Conservation (phyloP, 2,329 filamentous ascomycete species). For the Ophiostoma montium region DNA sequence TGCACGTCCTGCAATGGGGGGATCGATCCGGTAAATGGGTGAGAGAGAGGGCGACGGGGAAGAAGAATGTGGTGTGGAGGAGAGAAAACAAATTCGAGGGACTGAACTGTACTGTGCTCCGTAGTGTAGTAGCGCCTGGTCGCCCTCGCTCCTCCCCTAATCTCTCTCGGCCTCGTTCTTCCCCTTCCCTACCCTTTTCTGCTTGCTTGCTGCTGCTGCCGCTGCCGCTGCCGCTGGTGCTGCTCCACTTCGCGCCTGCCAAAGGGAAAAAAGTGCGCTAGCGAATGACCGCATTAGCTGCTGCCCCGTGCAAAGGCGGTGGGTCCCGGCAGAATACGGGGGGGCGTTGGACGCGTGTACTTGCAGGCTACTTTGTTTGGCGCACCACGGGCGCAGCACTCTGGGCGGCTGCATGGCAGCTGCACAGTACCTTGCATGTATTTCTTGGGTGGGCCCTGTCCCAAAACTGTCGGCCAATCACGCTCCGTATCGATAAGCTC, state of each 20-base stretch:
- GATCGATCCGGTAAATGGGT: not conserved
- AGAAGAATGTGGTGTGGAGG: slow-evolving; percentile 5
- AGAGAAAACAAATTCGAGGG: slow-evolving; percentile 10
- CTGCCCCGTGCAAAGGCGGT: slow-evolving; percentile 3
- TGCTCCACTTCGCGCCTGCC: not conserved
- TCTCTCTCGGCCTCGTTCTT: not conserved
- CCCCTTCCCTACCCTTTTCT: not conserved
- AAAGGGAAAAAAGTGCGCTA: slow-evolving; percentile 5
- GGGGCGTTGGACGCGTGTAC: no score
- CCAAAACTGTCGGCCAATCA: slow-evolving; percentile 1
- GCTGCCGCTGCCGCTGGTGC: no score
- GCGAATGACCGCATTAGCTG: slow-evolving; percentile 5
- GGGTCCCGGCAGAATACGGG: slow-evolving; percentile 2
- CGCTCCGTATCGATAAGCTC: not conserved
- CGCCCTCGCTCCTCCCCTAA: not conserved
- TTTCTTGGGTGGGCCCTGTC: not conserved
- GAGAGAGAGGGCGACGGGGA: slow-evolving; percentile 1
- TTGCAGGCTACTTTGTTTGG: not conserved
- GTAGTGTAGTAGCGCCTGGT: not conserved
- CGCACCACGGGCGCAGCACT: no score
- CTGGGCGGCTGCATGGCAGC: no score
- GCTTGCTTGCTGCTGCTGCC: no score
- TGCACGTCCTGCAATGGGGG: no score
- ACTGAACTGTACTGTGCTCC: slow-evolving; percentile 7
- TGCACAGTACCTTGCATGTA: not conserved